A percentile compares a stretch with the other conserved stretches of the same genome.
Conservation (phyloP, 306 rosid species). For the Amphicarpaea edgeworthii region DNA sequence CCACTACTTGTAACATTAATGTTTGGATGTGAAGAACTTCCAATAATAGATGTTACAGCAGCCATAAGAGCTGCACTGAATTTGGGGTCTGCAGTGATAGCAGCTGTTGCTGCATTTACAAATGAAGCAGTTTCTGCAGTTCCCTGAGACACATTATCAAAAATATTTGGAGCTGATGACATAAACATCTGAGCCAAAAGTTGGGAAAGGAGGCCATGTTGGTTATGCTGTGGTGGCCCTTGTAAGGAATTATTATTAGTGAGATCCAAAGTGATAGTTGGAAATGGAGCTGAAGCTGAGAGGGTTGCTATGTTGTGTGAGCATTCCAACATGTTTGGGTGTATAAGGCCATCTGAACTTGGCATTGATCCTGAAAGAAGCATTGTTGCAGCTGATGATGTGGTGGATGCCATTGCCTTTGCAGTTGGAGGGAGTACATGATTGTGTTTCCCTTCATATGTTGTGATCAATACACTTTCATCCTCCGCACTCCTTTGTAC, state of each 20-base stretch:
- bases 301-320: too few species aligned
- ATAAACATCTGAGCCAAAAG: slow-evolving; percentile 34
- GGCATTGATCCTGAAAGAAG: too few species aligned
- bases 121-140: slow-evolving; percentile 33
- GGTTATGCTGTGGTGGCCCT: slow-evolving; percentile 7
- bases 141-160: slow-evolving; percentile 41
- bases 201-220: slow-evolving; percentile 18
- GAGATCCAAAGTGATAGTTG: too few species aligned
- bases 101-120: slow-evolving; percentile 60
- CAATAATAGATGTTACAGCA: slow-evolving; percentile 63
- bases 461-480: not conserved
- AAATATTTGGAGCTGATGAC: not conserved
- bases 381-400: not conserved
- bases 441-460: not conserved
- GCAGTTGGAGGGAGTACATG: not conserved
- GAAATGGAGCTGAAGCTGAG: too few species aligned
- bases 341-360: too few species aligned
- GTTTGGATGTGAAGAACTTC: slow-evolving; percentile 47
- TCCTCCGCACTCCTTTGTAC: not conserved
- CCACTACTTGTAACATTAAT: slow-evolving; percentile 29
- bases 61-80: slow-evolving; percentile 70
- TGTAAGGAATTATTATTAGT: too few species aligned
- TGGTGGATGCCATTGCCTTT: not conserved
- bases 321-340: too few species aligned
- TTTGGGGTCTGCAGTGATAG: slow-evolving; percentile 65